A percentile compares a stretch with the other conserved stretches of the same genome.
These are phyloP conservation scores for Trypanosoma rangeli DNA, from an alignment of 208 protist genomes.

Conservation along the genomic window DNA sequence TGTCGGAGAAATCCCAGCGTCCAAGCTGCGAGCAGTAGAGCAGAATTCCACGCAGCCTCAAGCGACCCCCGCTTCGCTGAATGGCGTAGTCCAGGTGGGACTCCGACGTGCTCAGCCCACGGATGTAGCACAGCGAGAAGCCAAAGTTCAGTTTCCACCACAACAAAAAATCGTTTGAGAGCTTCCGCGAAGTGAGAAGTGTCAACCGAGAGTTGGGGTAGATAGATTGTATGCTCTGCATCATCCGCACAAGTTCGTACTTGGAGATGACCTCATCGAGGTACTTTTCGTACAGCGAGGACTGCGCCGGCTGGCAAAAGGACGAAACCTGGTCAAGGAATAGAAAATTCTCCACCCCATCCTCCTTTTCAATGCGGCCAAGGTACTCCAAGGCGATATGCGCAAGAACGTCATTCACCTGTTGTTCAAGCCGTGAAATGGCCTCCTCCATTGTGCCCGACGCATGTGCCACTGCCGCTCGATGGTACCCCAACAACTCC, in stretches of 20 bases:
- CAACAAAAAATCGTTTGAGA: conserved; percentile 54
- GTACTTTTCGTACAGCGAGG: conserved; percentile 80
- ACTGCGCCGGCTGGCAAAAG: conserved; percentile 59
- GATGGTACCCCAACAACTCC: conserved; percentile 31
- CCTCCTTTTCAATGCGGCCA: conserved; percentile 13
- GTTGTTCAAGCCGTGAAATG: conserved; percentile 26
- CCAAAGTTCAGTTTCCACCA: conserved; percentile 68
- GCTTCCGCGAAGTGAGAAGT: conserved; percentile 66
- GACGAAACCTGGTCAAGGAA: conserved; percentile 87
- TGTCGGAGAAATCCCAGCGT: conserved; percentile 79
- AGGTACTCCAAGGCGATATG: conserved; percentile 44
- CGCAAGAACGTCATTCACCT: conserved; percentile 51
- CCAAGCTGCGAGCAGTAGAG: conserved; percentile 90
- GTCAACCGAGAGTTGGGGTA: conserved; percentile 63
- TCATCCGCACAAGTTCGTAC: conserved; percentile 84
- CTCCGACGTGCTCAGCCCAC: conserved; percentile 75
- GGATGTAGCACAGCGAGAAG: conserved; percentile 71
- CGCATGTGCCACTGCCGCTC: conserved; percentile 16
- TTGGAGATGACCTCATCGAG: conserved; percentile 80
- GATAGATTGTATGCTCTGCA: conserved; percentile 80
- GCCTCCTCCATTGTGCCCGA: conserved; percentile 28
- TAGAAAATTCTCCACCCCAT: conserved; percentile 69
- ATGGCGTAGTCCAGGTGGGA: conserved; percentile 85
- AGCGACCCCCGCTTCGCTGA: conserved; percentile 36
- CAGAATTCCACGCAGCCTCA: conserved; percentile 71